These are phyloP conservation scores for Stellera chamaejasme DNA, from an alignment of 345 rosid species.

Conservation along the genomic window DNA sequence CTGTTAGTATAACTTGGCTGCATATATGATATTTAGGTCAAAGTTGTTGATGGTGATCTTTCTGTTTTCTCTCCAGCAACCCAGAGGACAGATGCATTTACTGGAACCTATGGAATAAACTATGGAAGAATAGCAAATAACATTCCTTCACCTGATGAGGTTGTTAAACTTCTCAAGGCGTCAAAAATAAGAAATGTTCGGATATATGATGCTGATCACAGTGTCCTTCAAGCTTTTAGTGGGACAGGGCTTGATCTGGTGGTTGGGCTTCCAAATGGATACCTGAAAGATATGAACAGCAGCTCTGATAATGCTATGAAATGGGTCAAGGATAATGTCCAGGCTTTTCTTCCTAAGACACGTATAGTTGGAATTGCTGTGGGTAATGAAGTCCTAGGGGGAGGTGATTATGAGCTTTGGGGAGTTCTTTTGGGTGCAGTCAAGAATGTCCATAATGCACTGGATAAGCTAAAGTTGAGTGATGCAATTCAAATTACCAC, in stretches of 20 bases:
- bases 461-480: slow-evolving; percentile 46
- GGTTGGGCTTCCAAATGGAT: slow-evolving; percentile 73
- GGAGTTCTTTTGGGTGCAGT: slow-evolving; percentile 69
- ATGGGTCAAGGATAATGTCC: slow-evolving; percentile 89
- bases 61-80: slow-evolving; percentile 27
- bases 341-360: slow-evolving; percentile 73
- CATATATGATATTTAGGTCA: too few species aligned
- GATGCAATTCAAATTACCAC: slow-evolving; percentile 75
- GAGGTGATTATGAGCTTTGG: slow-evolving; percentile 41
- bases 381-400: slow-evolving; percentile 90
- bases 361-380: slow-evolving; percentile 80
- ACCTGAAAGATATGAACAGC: slow-evolving; percentile 59
- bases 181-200: slow-evolving; percentile 84
- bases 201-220: slow-evolving; percentile 78
- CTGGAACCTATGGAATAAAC: slow-evolving; percentile 91
- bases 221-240: slow-evolving; percentile 83
- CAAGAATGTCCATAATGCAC: slow-evolving; percentile 65
- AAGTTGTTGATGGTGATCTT: neutral
- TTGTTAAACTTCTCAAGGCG: slow-evolving; percentile 62
- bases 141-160: slow-evolving; percentile 88
- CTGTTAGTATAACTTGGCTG: neutral
- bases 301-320: slow-evolving; percentile 61
- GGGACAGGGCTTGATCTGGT: slow-evolving; percentile 84
- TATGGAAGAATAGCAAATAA: slow-evolving; percentile 94
- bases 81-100: slow-evolving; percentile 43